Evolutionary conservation across 306 rosid genomes (phyloP).

Genomic region (Trifolium dubium): DNA sequence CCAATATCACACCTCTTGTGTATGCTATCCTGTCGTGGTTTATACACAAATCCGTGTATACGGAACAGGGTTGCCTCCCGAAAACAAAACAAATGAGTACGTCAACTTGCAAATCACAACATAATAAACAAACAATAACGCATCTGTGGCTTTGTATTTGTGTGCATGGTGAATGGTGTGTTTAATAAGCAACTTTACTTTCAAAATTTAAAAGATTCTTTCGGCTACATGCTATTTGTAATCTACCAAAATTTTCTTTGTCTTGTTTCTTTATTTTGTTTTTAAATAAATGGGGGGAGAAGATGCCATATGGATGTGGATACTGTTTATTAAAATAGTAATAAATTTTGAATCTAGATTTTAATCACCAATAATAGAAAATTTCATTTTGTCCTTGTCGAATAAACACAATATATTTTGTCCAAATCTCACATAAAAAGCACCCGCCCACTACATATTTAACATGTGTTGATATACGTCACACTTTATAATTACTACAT

Average conservation of each 20-base stretch:
- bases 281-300: background rate
- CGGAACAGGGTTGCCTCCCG: background rate
- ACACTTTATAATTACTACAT: too few species aligned
- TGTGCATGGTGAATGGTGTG: too few species aligned
- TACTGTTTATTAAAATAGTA: background rate
- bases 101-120: background rate
- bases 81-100: background rate
- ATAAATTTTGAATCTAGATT: background rate
- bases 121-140: background rate
- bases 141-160: background rate
- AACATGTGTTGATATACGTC: too few species aligned
- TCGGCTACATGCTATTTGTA: conserved; percentile 1
- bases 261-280: background rate
- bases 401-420: background rate
- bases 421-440: background rate
- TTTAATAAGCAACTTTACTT: background rate
- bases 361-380: too few species aligned
- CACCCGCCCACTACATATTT: background rate
- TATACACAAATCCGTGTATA: background rate
- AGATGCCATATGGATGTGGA: background rate
- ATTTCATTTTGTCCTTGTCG: background rate
- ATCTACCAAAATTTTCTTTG: background rate
- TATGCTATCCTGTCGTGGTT: background rate
- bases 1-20: too few species aligned
- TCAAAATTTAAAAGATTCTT: conserved; percentile 4